phyloP scores from a whole-genome alignment of 805 yeast species.

The Dipodascopsis tothii region DNA sequence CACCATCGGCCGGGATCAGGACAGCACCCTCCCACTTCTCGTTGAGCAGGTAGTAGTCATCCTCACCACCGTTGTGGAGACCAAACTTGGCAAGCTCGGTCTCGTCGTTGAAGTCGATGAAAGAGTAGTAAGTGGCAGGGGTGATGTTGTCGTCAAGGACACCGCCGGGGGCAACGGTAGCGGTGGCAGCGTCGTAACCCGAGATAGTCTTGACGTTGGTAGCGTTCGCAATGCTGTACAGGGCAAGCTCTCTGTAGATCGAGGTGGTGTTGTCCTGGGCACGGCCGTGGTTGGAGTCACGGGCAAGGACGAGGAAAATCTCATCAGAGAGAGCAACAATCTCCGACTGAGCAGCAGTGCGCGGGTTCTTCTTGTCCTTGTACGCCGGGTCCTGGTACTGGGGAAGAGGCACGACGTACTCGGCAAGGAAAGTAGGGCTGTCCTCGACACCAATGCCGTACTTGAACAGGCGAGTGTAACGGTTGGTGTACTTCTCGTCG shows the following conservation, averaged over 20 bases:
- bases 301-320: constrained; percentile 14
- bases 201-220: constrained; percentile 10
- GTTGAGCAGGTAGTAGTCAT: constrained; percentile 15
- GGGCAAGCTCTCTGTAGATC: constrained; percentile 13
- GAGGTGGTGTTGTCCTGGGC: constrained; percentile 15
- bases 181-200: constrained; percentile 14
- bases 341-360: constrained; percentile 19
- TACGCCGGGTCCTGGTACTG: constrained; percentile 7
- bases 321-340: constrained; percentile 15
- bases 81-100: constrained; percentile 17
- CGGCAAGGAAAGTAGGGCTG: constrained; percentile 10
- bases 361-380: constrained; percentile 10
- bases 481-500: constrained; percentile 8
- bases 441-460: constrained; percentile 9
- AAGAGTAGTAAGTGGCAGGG: constrained; percentile 15
- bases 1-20: constrained; percentile 18
- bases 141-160: constrained; percentile 11
- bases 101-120: constrained; percentile 17
- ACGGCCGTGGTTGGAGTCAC: constrained; percentile 17
- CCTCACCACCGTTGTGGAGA: constrained; percentile 19
- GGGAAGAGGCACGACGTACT: constrained; percentile 18
- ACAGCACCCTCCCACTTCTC: constrained; percentile 22
- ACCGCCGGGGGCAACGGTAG: constrained; percentile 17
- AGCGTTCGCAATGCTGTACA: constrained; percentile 13
- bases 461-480: constrained; percentile 14